Conservation (phyloP, 176 grass and related monocot genomes). For the Oryza australiensis region DNA sequence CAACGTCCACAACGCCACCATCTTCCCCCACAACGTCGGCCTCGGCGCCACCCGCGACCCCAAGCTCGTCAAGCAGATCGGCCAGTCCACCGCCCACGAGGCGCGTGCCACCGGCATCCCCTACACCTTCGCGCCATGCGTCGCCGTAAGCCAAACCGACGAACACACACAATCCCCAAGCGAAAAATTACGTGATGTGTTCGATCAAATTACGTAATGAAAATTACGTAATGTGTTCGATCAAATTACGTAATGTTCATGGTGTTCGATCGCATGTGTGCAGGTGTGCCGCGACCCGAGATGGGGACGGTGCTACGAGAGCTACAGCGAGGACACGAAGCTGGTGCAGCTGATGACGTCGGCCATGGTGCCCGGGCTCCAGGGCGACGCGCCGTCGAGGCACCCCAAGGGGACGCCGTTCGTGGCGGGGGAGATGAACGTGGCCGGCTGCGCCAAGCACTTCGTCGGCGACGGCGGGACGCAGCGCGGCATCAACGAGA, state of each 20-base stretch:
- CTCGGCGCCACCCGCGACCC: conserved; percentile 83
- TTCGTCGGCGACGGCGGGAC: conserved; percentile 90
- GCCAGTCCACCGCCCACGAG: conserved; percentile 73
- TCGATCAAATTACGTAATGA: too few species aligned
- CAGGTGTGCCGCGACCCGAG: conserved; percentile 88
- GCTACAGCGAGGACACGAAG: conserved; percentile 77
- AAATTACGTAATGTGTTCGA: neutral
- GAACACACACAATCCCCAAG: too few species aligned
- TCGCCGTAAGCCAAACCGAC: conserved; percentile 48
- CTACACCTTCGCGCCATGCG: conserved; percentile 85
- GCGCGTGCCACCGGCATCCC: conserved; percentile 76
- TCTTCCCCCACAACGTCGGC: conserved; percentile 90
- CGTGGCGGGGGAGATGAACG: conserved; percentile 61
- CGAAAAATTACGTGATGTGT: neutral
- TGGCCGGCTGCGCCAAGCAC: conserved; percentile 94
- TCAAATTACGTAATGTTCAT: neutral
- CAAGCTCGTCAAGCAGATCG: conserved; percentile 59
- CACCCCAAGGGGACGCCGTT: conserved; percentile 59
- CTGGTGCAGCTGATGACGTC: conserved; percentile 76
- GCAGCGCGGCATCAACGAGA: conserved; percentile 61
- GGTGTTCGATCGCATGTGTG: neutral
- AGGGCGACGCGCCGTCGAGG: conserved; percentile 59
- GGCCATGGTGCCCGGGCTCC: conserved; percentile 54
- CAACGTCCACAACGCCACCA: conserved; percentile 77
- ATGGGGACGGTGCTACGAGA: conserved; percentile 93